Evolutionary conservation across 2,329 filamentous ascomycete genomes (phyloP), one percentile per base, ranked within the genome.

Genomic region (Aspergillus bombycis): DNA sequence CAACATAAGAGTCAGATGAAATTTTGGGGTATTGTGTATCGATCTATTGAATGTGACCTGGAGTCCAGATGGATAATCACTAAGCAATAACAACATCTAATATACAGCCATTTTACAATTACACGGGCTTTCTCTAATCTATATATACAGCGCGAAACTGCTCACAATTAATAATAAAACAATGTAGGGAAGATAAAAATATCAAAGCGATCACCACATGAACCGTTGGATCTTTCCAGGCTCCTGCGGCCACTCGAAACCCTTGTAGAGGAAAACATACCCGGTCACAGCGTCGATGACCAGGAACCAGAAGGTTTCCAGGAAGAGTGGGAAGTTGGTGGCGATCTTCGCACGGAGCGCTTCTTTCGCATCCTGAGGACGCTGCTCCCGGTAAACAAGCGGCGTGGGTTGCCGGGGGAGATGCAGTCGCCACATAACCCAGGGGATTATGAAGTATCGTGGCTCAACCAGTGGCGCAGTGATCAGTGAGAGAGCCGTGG

Each of bases 391-490:
- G 61, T 75, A 74, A 26, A 67, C 64, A 3, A 72, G 63, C 16
- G 74, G 73, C 45, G 70, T 72, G 57, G 58, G 83, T 77, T 72
- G 68, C 8, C 71, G 68, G 0, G 92, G 92, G 0, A 96, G 80
- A 71, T 96, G 86, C 9, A 98, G 79, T 0, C 95, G 86, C 92
- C 94, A 98, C 71, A 97, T 89, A 10, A 97, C 86, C 93, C 93
- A 99, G 0, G 94, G 94, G 14, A 97, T 84, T 74, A 99, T 96
- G 77, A 97, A 97, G 78, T 99, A 99, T 16, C 95, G 87, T 16
- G 95, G 95, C 77, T 99, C 95, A 11, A 99, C 94, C 0, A 99
- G 85, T 0, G 95, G 94, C 0, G 95, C 94, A 0, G 93, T 95
- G 60, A 97, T 81, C 14, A 99, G 85, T 0, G 92, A 94, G 4